These are phyloP conservation scores for Populus trichocarpa DNA, from an alignment of 441 rosid species.

Conservation along the genomic window DNA sequence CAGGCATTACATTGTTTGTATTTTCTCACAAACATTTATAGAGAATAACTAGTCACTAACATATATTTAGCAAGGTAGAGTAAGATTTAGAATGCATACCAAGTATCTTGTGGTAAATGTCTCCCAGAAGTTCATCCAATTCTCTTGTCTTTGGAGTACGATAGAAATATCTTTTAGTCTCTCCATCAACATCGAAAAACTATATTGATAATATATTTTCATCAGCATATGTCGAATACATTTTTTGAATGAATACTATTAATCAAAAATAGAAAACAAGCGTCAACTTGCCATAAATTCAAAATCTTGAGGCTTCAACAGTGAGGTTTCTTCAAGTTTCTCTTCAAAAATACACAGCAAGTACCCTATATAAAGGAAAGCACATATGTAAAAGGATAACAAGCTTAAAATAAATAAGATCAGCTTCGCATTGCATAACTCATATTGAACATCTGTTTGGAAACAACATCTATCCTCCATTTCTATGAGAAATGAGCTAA, in stretches of 20 bases:
- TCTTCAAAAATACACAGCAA: conserved; percentile 83
- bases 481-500: not conserved
- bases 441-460: not conserved
- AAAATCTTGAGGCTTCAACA: conserved; percentile 53
- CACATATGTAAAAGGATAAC: not conserved
- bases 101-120: conserved; percentile 89
- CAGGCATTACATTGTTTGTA: not conserved
- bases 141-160: conserved; percentile 89
- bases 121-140: conserved; percentile 86
- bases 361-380: conserved; percentile 53
- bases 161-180: conserved; percentile 74
- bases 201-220: conserved; percentile 28
- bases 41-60: not conserved
- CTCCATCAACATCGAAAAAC: conserved; percentile 83
- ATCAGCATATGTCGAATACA: conserved; percentile 9
- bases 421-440: not conserved
- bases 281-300: conserved; percentile 67
- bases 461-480: not conserved
- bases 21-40: not conserved
- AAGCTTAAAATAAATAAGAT: not conserved
- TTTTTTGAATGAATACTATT: conserved; percentile 9
- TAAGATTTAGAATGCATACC: conserved; percentile 41
- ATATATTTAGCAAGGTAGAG: not conserved
- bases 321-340: conserved; percentile 54
- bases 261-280: conserved; percentile 1